Percentiles rank a stretch among this genome's conserved stretches.
Evolutionary conservation across 2,329 filamentous ascomycete species (phyloP).

Genomic region (Emmonsia crescens): DNA sequence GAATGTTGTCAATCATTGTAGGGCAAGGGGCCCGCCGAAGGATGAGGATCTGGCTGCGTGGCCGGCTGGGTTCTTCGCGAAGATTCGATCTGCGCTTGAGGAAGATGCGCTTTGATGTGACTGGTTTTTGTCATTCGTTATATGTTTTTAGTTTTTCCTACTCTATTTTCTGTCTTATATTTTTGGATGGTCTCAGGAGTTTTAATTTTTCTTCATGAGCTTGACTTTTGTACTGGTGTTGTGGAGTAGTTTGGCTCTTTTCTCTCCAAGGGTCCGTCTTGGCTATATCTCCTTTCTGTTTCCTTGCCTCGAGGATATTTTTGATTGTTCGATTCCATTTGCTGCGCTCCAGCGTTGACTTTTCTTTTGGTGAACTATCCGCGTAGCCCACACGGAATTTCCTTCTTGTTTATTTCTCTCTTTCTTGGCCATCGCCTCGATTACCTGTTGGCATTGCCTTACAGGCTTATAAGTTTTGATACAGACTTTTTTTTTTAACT

Average conservation of each 20-base stretch:
- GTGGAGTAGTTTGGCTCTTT: not conserved
- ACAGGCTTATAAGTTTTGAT: not conserved
- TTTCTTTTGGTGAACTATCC: not conserved
- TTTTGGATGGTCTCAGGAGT: not conserved
- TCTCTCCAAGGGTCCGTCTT: not conserved
- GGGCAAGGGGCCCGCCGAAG: conserved; percentile 44
- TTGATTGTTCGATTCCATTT: not conserved
- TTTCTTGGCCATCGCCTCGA: not conserved
- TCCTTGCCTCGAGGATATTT: not conserved
- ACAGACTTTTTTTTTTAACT: not conserved
- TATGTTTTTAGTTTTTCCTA: not conserved
- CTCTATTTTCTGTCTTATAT: not conserved
- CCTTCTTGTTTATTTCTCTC: no score
- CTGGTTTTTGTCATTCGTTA: not conserved
- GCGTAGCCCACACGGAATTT: not conserved
- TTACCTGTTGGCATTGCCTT: not conserved
- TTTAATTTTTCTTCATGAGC: not conserved
- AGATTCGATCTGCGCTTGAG: conserved; percentile 37
- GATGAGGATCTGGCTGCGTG: conserved; percentile 45
- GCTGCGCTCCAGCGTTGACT: conserved; percentile 3
- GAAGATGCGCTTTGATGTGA: conserved; percentile 27
- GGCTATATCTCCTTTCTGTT: not conserved
- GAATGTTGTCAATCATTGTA: conserved; percentile 50
- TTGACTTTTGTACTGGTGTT: not conserved
- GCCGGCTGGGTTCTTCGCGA: conserved; percentile 39